These are phyloP conservation scores for Parsonsia alboflavescens DNA, from an alignment of 257 asterid species.

Conservation along the genomic window DNA sequence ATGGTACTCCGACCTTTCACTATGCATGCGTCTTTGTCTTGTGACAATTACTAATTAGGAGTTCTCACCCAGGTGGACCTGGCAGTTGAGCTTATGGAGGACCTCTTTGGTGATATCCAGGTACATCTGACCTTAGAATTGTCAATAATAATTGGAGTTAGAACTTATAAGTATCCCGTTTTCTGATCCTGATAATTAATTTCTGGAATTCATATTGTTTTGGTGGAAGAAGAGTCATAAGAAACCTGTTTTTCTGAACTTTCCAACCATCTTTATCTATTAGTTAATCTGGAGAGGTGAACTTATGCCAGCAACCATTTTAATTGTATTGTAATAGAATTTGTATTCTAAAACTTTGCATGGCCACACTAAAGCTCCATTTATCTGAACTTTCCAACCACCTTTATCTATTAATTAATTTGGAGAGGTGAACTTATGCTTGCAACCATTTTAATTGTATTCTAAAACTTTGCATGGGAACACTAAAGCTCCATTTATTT, in stretches of 20 bases:
- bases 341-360: neutral
- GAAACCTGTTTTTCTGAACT: neutral
- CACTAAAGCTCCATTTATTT: neutral
- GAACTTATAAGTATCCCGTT: neutral
- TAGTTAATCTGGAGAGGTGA: neutral
- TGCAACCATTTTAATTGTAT: neutral
- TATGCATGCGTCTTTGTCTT: constrained; percentile 2
- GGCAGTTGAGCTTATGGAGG: constrained; percentile 89
- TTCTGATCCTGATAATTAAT: neutral
- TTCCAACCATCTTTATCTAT: neutral
- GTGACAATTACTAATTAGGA: neutral
- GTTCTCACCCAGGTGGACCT: constrained; percentile 65
- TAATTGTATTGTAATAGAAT: neutral
- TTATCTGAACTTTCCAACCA: neutral
- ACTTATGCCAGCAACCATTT: neutral
- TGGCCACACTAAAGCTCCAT: too few species aligned
- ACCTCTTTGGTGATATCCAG: constrained; percentile 87
- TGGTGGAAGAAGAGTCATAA: neutral
- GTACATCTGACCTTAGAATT: constrained; percentile 26
- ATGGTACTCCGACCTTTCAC: constrained; percentile 7
- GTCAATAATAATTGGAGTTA: neutral
- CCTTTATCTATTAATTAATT: neutral
- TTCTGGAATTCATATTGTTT: neutral
- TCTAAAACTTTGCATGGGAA: neutral
- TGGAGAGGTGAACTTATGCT: neutral